Conservation (phyloP, 768 basidiomycete genomes). For the Psilocybe tampanensis region DNA sequence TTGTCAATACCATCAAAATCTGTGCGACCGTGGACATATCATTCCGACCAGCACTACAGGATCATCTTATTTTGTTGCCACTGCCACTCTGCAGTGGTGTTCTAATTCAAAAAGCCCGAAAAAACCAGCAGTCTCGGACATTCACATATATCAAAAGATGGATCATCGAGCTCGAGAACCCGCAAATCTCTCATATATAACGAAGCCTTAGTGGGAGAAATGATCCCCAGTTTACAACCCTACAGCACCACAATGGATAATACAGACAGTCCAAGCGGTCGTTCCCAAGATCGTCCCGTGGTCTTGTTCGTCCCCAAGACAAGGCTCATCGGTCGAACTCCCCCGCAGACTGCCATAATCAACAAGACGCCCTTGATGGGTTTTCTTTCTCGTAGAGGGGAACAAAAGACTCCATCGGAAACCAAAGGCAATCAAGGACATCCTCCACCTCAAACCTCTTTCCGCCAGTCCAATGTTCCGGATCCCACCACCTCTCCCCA, state of each 20-base stretch:
- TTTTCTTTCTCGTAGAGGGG: not conserved
- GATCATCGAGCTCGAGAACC: no score
- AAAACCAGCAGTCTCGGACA: no score
- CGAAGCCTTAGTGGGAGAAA: not conserved
- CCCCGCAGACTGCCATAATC: not conserved
- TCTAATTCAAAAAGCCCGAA: not conserved
- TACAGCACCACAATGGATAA: not conserved
- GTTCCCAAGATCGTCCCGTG: not conserved
- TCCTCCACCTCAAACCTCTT: not conserved
- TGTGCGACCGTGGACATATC: not conserved
- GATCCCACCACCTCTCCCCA: not conserved
- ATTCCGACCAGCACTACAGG: not conserved
- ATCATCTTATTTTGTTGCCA: not conserved
- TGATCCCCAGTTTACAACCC: not conserved
- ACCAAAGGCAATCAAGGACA: not conserved
- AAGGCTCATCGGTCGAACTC: not conserved
- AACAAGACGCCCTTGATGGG: not conserved
- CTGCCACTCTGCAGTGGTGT: not conserved
- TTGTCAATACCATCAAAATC: not conserved
- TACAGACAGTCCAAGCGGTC: not conserved
- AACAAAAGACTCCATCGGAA: not conserved
- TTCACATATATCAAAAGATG: no score
- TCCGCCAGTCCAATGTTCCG: not conserved
- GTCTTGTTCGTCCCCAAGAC: not conserved
- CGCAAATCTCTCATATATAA: not conserved